Conservation (phyloP, 176 grass and related monocot species). For the Oryza meyeriana region DNA sequence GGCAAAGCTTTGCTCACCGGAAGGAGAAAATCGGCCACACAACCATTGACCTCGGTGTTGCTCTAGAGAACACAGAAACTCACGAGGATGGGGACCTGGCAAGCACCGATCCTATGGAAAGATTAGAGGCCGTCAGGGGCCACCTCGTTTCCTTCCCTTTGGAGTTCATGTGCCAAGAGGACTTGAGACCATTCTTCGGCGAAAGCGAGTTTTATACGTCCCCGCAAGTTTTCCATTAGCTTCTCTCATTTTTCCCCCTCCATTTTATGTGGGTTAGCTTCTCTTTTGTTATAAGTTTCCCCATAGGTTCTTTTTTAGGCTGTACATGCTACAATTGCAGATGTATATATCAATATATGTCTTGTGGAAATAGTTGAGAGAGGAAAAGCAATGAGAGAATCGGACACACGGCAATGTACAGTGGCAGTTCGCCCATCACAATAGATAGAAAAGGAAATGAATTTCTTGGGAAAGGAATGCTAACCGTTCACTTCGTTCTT, state of each 20-base stretch:
- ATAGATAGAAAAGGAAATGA: not conserved
- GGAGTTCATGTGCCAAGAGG: constrained; percentile 77
- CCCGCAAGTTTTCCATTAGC: constrained; percentile 74
- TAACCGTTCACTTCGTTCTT: not conserved
- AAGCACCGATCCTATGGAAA: constrained; percentile 37
- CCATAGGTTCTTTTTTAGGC: not conserved
- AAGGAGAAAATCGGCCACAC: constrained; percentile 73
- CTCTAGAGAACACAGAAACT: constrained; percentile 36
- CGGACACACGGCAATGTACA: not conserved
- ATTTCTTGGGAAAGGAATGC: not conserved
- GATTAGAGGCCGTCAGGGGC: constrained; percentile 49
- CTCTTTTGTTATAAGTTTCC: not conserved
- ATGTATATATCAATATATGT: not conserved
- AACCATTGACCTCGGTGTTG: constrained; percentile 69
- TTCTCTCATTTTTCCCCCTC: not conserved
- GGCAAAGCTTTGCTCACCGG: constrained; percentile 48
- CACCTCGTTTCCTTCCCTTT: constrained; percentile 74
- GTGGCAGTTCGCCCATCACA: not conserved
- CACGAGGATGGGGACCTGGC: constrained; percentile 28
- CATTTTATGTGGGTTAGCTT: not conserved
- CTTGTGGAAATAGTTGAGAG: not conserved
- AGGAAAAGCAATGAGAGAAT: not conserved
- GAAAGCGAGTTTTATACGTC: constrained; percentile 70
- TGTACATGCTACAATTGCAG: constrained; percentile 20
- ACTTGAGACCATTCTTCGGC: constrained; percentile 64